These are phyloP conservation scores for Babesia microti DNA, from an alignment of 169 alveolate genomes.

Conservation along the genomic window DNA sequence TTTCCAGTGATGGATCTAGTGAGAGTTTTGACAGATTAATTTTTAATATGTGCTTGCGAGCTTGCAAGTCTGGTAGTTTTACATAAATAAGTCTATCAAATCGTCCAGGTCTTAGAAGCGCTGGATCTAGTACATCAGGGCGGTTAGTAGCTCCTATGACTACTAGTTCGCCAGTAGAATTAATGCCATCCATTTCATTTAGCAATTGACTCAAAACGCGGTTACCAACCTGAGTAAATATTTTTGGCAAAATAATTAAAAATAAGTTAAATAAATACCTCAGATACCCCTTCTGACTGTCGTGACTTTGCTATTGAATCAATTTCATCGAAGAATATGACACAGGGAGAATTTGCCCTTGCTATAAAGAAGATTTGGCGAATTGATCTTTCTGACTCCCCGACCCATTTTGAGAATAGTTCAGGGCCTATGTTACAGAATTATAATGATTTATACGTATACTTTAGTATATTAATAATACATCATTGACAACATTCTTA, in stretches of 20 bases:
- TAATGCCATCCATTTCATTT: conserved; percentile 98
- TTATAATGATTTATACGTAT: neutral
- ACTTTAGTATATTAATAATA: neutral
- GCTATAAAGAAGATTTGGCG: conserved; percentile 94
- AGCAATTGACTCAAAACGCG: conserved; percentile 92
- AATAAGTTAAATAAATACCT: conserved; percentile 45
- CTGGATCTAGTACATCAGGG: conserved; percentile 93
- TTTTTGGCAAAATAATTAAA: neutral
- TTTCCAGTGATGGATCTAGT: conserved; percentile 31
- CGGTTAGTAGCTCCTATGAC: conserved; percentile 98
- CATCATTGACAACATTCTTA: neutral
- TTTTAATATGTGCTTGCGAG: conserved; percentile 82
- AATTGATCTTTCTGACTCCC: conserved; percentile 94
- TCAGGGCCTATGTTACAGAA: conserved; percentile 84
- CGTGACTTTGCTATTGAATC: conserved; percentile 79
- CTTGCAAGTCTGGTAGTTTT: conserved; percentile 90
- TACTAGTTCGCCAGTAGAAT: conserved; percentile 72
- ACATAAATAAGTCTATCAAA: conserved; percentile 95
- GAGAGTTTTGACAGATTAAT: conserved; percentile 38
- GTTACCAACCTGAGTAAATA: conserved; percentile 68
- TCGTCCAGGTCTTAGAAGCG: conserved; percentile 97
- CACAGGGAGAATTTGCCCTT: conserved; percentile 89
- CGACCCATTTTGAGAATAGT: conserved; percentile 95
- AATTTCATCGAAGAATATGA: conserved; percentile 95
- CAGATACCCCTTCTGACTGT: conserved; percentile 18